phyloP scores from a whole-genome alignment of 2,329 filamentous ascomycete species.

The Blumeria hordei region DNA sequence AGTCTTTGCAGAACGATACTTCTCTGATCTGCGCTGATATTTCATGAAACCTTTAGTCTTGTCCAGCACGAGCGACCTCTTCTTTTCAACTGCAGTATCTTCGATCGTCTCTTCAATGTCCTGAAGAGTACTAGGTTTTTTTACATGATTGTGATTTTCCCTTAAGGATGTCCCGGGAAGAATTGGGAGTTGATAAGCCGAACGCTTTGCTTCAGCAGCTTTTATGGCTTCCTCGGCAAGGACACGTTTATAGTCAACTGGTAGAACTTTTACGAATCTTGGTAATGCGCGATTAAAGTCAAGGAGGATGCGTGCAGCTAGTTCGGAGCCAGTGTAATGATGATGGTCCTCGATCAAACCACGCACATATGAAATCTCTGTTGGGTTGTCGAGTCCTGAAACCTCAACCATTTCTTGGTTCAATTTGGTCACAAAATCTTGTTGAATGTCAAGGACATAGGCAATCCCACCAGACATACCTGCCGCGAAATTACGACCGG shows the following conservation, averaged over 20 bases:
- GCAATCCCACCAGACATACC: conserved; percentile 98
- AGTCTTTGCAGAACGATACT: conserved; percentile 67
- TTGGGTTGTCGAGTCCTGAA: conserved; percentile 56
- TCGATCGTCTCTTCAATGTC: conserved; percentile 85
- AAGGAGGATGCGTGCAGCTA: conserved; percentile 76
- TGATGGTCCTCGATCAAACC: conserved; percentile 90
- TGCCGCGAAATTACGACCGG: conserved; percentile 89
- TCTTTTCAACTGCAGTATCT: conserved; percentile 69
- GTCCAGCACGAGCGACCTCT: conserved; percentile 76
- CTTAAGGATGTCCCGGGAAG: conserved; percentile 41
- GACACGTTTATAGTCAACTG: conserved; percentile 89
- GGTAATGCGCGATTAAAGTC: conserved; percentile 83
- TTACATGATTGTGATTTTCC: conserved; percentile 34
- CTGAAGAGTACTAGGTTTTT: conserved; percentile 41
- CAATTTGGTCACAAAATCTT: conserved; percentile 79
- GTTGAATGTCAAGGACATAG: conserved; percentile 73
- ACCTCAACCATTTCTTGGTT: conserved; percentile 97
- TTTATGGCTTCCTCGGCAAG: conserved; percentile 67
- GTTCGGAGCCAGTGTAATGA: conserved; percentile 90
- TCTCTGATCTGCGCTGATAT: conserved; percentile 77
- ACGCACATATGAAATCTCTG: conserved; percentile 74
- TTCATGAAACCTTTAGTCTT: conserved; percentile 98
- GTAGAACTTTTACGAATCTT: conserved; percentile 81
- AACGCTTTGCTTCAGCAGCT: conserved; percentile 62
- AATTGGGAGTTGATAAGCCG: conserved; percentile 57